These are phyloP conservation scores for Pulveroboletus sp. DNA, from an alignment of 768 basidiomycete genomes.

Conservation along the genomic window DNA sequence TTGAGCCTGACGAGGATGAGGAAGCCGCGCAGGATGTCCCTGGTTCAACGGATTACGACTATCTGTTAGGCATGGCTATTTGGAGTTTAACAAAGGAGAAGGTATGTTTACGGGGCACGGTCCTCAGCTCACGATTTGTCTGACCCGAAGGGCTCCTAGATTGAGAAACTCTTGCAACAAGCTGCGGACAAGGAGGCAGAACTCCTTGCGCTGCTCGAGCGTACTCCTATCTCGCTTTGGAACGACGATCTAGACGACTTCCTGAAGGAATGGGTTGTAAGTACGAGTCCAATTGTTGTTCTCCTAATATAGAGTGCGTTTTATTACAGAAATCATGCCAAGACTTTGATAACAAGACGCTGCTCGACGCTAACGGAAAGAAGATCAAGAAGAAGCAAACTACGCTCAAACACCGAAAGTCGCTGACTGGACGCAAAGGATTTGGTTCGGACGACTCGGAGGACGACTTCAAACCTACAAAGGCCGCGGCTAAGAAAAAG, in stretches of 20 bases:
- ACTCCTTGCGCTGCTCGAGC: conserved; percentile 69
- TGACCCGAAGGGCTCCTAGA: conserved; percentile 40
- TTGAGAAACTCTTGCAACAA: conserved; percentile 77
- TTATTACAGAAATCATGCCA: conserved; percentile 35
- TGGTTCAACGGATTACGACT: conserved; percentile 74
- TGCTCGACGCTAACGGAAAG: conserved; percentile 46
- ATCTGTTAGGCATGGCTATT: conserved; percentile 92
- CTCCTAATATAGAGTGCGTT: neutral
- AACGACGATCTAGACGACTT: conserved; percentile 83
- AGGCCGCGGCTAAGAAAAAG: conserved; percentile 40
- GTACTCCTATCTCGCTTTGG: conserved; percentile 83
- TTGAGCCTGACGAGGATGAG: conserved; percentile 46
- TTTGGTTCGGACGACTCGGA: conserved; percentile 39
- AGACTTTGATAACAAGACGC: conserved; percentile 41
- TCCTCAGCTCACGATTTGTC: neutral
- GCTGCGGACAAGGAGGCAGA: conserved; percentile 80
- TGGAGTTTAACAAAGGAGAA: conserved; percentile 93
- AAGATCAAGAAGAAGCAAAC: conserved; percentile 55
- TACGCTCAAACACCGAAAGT: conserved; percentile 50
- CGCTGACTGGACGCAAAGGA: conserved; percentile 39
- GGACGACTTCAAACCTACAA: conserved; percentile 53
- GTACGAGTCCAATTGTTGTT: conserved; percentile 24
- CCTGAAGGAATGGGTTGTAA: conserved; percentile 78
- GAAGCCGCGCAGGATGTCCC: conserved; percentile 40
- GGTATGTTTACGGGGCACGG: conserved; percentile 36